Percentiles rank a stretch among this genome's conserved stretches.
Conservation (phyloP, 2,329 filamentous ascomycete species). For the Onygenales sp. region DNA sequence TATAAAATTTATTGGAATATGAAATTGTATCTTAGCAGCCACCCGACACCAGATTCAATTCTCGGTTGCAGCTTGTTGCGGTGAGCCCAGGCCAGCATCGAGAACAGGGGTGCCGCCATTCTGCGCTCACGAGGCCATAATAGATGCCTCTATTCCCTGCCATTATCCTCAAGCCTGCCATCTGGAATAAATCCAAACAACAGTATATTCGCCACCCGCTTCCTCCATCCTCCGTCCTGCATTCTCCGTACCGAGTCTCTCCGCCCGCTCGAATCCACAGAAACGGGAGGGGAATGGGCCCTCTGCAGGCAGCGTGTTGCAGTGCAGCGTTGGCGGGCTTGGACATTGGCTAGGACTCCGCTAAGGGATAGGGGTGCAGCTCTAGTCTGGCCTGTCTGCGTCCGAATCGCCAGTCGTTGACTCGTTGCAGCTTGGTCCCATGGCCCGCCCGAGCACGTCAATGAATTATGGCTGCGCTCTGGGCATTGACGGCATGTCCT, state of each 20-base stretch:
- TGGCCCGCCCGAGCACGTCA: no score
- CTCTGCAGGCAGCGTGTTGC: not conserved
- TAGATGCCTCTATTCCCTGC: not conserved
- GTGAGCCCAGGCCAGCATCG: not conserved
- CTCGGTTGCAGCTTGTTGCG: not conserved
- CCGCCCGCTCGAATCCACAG: not conserved
- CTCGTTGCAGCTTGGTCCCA: not conserved
- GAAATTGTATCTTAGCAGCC: no score
- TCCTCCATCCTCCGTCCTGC: not conserved
- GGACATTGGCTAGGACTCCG: not conserved
- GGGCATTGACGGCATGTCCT: no score
- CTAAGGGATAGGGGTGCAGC: not conserved
- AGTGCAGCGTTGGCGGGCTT: not conserved
- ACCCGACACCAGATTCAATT: no score
- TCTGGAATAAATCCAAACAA: no score
- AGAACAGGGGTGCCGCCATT: not conserved
- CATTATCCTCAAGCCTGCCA: no score
- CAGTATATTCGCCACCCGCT: no score
- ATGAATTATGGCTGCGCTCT: no score
- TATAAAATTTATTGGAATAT: no score
- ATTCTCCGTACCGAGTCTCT: not conserved
- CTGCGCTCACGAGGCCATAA: no score
- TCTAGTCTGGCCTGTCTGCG: not conserved
- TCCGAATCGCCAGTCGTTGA: no score
- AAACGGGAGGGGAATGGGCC: not conserved